A percentile compares a stretch with the other conserved stretches of the same genome.
Conservation (phyloP, 176 grass and related monocot species). For the Rhynchospora pubera region DNA sequence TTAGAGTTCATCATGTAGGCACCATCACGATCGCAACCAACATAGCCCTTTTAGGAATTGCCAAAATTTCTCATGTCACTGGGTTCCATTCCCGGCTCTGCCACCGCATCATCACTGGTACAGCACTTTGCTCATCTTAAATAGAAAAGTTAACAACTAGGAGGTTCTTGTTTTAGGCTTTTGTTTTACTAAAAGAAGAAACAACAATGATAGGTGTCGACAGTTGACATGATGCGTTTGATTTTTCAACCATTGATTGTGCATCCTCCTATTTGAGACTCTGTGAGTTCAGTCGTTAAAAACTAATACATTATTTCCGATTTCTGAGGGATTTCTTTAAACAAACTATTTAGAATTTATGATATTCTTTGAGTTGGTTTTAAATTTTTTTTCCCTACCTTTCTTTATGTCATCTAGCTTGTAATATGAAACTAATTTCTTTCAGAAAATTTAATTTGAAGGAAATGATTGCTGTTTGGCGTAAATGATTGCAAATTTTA, state of each 20-base stretch:
- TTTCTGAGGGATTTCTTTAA: not conserved
- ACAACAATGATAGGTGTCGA: no score
- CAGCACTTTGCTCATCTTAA: not conserved
- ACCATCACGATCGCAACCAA: no score
- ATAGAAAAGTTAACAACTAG: not conserved
- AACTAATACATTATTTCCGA: not conserved
- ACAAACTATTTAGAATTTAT: not conserved
- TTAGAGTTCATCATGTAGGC: no score
- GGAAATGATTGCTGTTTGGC: not conserved
- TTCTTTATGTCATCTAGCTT: not conserved
- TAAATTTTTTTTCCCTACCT: not conserved
- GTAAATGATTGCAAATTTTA: not conserved
- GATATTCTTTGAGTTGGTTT: not conserved
- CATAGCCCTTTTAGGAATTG: no score
- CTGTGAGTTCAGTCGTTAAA: not conserved
- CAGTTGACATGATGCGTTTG: not conserved
- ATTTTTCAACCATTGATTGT: not conserved
- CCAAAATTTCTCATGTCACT: no score
- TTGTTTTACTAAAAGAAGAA: not conserved
- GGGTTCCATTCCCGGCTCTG: no score
- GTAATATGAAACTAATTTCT: no score
- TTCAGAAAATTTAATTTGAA: no score
- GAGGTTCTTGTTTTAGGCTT: not conserved
- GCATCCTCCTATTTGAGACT: no score
- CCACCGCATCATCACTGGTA: no score